These are phyloP conservation scores for Aspergillus ibericus DNA, from an alignment of 2,329 filamentous ascomycete genomes.

Conservation along the genomic window DNA sequence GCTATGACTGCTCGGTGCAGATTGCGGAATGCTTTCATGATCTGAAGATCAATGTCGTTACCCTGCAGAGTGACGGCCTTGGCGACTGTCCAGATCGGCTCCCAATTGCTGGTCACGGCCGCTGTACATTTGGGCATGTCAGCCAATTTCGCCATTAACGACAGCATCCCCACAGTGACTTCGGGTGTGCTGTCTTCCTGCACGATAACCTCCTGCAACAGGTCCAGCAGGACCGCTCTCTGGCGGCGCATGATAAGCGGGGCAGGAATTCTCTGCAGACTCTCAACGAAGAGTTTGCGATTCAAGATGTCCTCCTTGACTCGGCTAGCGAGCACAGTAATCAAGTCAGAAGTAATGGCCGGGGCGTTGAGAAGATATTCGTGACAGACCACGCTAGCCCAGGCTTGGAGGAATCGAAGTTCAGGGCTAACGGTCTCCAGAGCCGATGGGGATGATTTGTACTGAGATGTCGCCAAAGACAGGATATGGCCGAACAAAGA, in stretches of 20 bases:
- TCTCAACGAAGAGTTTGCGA: constrained; percentile 34
- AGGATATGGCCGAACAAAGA: constrained; percentile 37
- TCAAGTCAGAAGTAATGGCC: constrained; percentile 35
- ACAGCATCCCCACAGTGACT: constrained; percentile 33
- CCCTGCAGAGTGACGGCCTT: constrained; percentile 34
- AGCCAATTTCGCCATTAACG: constrained; percentile 42
- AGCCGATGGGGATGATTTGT: constrained; percentile 21
- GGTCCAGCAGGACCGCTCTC: constrained; percentile 35
- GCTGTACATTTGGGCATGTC: constrained; percentile 42
- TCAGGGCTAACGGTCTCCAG: constrained; percentile 28
- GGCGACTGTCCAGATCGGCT: constrained; percentile 38
- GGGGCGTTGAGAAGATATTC: constrained; percentile 40
- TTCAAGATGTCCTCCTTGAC: constrained; percentile 32
- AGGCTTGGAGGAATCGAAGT: constrained; percentile 38
- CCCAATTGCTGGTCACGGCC: constrained; percentile 36
- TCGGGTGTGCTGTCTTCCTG: constrained; percentile 27
- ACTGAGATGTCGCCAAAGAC: constrained; percentile 32
- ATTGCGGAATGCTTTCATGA: constrained; percentile 40
- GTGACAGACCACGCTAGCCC: constrained; percentile 40
- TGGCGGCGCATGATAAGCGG: constrained; percentile 40
- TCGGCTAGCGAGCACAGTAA: constrained; percentile 33
- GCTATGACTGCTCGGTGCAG: constrained; percentile 36
- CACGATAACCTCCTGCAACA: constrained; percentile 35
- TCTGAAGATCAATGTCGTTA: constrained; percentile 33
- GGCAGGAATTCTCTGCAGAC: constrained; percentile 39